These are phyloP conservation scores for Coleophoma eucalyptorum DNA, from an alignment of 2,329 filamentous ascomycete species.

Conservation along the genomic window DNA sequence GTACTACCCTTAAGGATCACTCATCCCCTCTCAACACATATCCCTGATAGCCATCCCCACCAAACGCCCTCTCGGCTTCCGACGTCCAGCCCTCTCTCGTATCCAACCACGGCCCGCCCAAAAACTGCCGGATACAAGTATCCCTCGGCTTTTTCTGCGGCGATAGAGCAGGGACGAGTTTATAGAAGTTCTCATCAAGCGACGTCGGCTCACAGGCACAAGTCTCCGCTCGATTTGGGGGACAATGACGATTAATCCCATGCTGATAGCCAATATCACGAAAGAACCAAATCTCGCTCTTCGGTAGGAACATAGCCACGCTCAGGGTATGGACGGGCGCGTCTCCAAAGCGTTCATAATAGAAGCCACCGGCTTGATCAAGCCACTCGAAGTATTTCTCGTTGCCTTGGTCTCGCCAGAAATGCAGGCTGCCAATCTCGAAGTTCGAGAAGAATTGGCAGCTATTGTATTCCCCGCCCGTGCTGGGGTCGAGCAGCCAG, in stretches of 20 bases:
- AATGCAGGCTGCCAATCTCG: constrained; percentile 87
- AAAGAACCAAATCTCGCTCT: constrained; percentile 94
- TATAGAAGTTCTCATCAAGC: constrained; percentile 42
- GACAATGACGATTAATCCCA: constrained; percentile 43
- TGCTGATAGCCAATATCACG: constrained; percentile 97
- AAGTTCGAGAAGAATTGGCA: constrained; percentile 99
- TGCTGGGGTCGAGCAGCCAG: constrained; percentile 79
- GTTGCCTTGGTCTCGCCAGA: constrained; percentile 84
- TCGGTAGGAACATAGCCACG: constrained; percentile 77
- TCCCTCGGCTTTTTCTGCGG: constrained; percentile 42
- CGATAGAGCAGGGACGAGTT: constrained; percentile 41
- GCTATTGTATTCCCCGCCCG: constrained; percentile 86
- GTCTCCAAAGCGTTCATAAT: constrained; percentile 97
- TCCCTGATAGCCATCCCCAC: constrained; percentile 39
- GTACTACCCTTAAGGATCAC: no score
- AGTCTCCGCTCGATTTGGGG: constrained; percentile 20
- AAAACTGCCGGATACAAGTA: constrained; percentile 41
- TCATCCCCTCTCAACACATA: constrained; percentile 25
- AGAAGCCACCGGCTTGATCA: constrained; percentile 89
- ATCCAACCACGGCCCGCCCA: constrained; percentile 37
- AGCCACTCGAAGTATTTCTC: constrained; percentile 84
- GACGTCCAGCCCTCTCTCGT: constrained; percentile 38
- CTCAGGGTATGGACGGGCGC: constrained; percentile 95
- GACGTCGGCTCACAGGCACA: constrained; percentile 40
- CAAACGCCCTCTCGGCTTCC: constrained; percentile 34